Base-by-base conservation (phyloP, 768 basidiomycete genomes). In the Phaeotremella skinneri region DNA sequence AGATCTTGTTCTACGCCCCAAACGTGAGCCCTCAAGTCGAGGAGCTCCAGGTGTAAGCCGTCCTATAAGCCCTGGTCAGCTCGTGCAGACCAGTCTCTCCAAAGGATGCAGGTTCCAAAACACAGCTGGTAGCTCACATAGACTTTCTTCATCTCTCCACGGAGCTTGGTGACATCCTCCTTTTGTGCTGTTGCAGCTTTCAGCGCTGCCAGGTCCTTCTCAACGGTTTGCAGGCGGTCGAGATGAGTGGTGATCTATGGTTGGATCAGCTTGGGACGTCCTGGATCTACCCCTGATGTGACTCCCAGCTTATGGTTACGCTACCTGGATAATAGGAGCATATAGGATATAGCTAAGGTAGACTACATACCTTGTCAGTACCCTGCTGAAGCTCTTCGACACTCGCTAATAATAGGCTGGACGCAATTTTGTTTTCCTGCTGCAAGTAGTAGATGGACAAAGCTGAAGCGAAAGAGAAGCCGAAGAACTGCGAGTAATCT, bases 391-490 rank as follows among this genome's bases (percentile, higher is more conserved):
- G 79, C 67, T 92, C 89, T 66, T 90, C 87, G 16, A 94, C 88
- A 72, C 90, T 91, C 21, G 86, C 84, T 77, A 92, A 88, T 50
- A 96, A 78, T 27, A 89, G 83, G n/a, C 87, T 86, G 2, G 90
- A 91, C 29, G 91, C 91, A 42, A 82, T 80, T 77, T 90, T 89
- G 78, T 92, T 91, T 79, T 94, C 92, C 63, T 94, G 90, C 48
- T 93, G 79, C 20, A 96, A 81, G 74, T 89, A 85, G 75, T 91
- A 94, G 26, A 90, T 87, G 41, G 90, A 89, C 67, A 86, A 84
- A 0, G 88, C 86, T 0, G 91, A 90, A 1, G 91, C 90, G 32
- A 92, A 77, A 4, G 91, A 91, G 80, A 94, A 93, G 1, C 91
- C 92, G 66, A 92, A 85, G 32, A 96, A 76, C 75, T 76, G 45